Conservation (phyloP, 768 basidiomycete genomes). For the Pleurotus giganteus region DNA sequence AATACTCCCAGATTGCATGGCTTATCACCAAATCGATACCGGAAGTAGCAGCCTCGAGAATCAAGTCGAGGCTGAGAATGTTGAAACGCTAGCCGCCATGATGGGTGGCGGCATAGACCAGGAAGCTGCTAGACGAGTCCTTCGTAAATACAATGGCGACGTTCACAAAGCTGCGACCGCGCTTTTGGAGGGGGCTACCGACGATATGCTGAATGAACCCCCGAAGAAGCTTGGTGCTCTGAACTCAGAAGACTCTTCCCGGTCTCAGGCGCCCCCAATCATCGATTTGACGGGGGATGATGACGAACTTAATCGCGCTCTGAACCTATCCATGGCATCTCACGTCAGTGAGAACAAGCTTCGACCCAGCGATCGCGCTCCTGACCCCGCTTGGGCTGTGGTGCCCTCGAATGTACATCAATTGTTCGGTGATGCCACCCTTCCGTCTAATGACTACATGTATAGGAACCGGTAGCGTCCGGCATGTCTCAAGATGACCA, state of each 20-base stretch:
- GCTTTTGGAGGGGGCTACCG: constrained; percentile 39
- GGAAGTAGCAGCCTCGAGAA: not conserved
- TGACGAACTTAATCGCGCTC: constrained; percentile 45
- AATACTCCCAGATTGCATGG: too few species aligned
- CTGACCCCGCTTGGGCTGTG: constrained; percentile 68
- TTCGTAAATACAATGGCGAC: constrained; percentile 60
- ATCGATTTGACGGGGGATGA: constrained; percentile 66
- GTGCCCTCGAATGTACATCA: constrained; percentile 62
- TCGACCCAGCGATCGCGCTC: constrained; percentile 57
- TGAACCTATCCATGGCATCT: constrained; percentile 52
- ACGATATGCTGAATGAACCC: constrained; percentile 16
- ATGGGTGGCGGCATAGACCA: constrained; percentile 36
- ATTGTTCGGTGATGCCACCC: too few species aligned
- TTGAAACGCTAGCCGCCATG: constrained; percentile 30
- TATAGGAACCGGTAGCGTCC: constrained; percentile 29
- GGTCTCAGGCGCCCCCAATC: constrained; percentile 27
- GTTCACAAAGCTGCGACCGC: constrained; percentile 55
- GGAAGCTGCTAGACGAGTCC: constrained; percentile 50
- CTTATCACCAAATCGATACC: not conserved
- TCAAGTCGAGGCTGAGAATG: constrained; percentile 19
- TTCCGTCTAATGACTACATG: too few species aligned
- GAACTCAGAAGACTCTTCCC: constrained; percentile 17
- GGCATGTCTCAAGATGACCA: constrained; percentile 54
- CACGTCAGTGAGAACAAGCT: constrained; percentile 41
- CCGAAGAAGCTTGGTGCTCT: constrained; percentile 25